phyloP scores from a whole-genome alignment of 2,329 filamentous ascomycete genomes.

The Verticillium albo-atrum region DNA sequence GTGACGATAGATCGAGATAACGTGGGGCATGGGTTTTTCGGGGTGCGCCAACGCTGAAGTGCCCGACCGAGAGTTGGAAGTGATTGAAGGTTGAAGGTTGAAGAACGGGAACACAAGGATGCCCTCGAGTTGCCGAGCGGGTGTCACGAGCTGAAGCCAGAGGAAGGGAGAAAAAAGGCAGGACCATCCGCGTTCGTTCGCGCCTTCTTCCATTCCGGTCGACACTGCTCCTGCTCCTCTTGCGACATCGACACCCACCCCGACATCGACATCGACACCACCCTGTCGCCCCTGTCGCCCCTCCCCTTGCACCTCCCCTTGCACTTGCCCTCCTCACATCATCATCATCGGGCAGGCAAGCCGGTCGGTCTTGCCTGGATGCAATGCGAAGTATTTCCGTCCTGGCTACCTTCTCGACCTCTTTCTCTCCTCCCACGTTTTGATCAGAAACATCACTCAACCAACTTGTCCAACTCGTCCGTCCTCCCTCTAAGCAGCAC shows the following conservation, averaged over 20 bases:
- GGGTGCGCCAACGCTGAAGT: background rate
- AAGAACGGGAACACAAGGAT: background rate
- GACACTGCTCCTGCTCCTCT: too few species aligned
- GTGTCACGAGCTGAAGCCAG: background rate
- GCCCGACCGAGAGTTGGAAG: background rate
- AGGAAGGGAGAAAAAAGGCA: slow-evolving; percentile 1
- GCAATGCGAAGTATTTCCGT: too few species aligned
- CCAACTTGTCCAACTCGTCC: background rate
- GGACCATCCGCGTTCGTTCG: background rate
- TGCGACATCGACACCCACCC: too few species aligned
- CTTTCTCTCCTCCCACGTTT: too few species aligned
- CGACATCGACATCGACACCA: too few species aligned
- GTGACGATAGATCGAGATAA: background rate
- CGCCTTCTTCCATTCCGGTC: background rate
- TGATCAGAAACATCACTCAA: too few species aligned
- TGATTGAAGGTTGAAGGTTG: background rate
- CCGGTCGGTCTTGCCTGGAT: background rate
- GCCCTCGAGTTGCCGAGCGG: background rate
- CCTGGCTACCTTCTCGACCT: too few species aligned
- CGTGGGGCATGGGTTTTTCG: background rate
- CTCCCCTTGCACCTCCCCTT: background rate
- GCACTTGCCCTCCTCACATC: background rate
- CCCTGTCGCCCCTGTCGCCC: too few species aligned
- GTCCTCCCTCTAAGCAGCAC: too few species aligned
- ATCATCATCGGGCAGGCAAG: background rate